Evolutionary conservation across 352 stramenopile species (phyloP), one percentile per base, ranked within the genome.

Genomic region (Pythium aphanidermatum): DNA sequence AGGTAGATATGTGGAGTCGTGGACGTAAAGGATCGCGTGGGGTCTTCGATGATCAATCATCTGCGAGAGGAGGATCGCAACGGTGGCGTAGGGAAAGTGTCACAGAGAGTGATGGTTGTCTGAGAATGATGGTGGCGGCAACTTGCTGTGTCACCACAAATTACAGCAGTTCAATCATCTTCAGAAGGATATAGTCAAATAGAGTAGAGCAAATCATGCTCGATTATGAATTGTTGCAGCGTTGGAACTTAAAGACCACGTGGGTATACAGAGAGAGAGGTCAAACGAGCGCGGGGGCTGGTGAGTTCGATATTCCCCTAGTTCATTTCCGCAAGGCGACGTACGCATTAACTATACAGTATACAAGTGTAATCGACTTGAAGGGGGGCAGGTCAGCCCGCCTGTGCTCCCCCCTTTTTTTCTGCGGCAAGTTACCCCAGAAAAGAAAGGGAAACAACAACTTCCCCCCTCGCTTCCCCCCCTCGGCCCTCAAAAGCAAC

Each of bases 111-210:
- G 64, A 60, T 58, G 58, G 37, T 71, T 13, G 1, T 4, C 6
- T 5, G 35, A 65, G 70, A 82, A 64, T 82, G 70, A 78, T 76
- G 70, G 67, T 82, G 42, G 53, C 51, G 38, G 53, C 54, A 75
- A 78, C 65, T 82, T 82, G 70, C 70, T 73, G 65, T 70, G 51
- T 52, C 53, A 60, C 26, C 21, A 35, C 28, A 35, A 26, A 65
- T 40, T 26, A 42, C 16, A 16, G 25, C 44, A 46, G 23, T 39
- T 38, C 29, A 47, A 49, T 45, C 31, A 8, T 10, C 24, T 35
- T 24, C 5, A 9, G 13, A 14, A 23, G 36, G 55, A 20, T 63
- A 63, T 59, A 0, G 7, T 10, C 30, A 47, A 44, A 42, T 28
- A 46, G 16, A 55, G 27, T 13, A 17, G 24, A 13, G 23, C 21